A percentile compares a stretch with the other conserved stretches of the same genome.
These are phyloP conservation scores for Pleurostoma richardsiae DNA, from an alignment of 2,329 filamentous ascomycete species.

Conservation along the genomic window DNA sequence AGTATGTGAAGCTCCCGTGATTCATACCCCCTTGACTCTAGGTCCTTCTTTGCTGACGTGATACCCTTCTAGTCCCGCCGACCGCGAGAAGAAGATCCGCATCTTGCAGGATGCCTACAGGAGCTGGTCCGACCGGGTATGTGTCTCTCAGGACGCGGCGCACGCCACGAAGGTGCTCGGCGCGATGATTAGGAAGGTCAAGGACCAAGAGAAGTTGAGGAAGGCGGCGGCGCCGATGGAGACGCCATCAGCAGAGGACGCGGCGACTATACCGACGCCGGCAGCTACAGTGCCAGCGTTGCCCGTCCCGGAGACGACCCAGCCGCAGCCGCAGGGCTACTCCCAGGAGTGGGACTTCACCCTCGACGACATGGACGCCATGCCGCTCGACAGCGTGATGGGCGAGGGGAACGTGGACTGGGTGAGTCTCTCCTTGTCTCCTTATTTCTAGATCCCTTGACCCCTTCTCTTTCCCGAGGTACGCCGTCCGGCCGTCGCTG, in stretches of 20 bases:
- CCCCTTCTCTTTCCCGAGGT: too few relatives aligned
- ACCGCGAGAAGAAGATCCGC: conserved; percentile 17
- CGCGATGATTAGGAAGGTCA: conserved; percentile 32
- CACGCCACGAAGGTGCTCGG: conserved; percentile 36
- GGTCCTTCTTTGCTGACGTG: conserved; percentile 1
- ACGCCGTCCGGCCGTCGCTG: too few relatives aligned
- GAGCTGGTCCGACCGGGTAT: conserved; percentile 34
- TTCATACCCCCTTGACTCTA: too few relatives aligned
- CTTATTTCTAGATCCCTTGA: not conserved
- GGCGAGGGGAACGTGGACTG: conserved; percentile 5
- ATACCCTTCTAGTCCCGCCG: too few relatives aligned
- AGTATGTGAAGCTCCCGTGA: conserved; percentile 17
- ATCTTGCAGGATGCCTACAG: conserved; percentile 32
- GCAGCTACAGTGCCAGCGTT: too few relatives aligned
- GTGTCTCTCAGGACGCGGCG: conserved; percentile 32
- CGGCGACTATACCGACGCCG: too few relatives aligned
- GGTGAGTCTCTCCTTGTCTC: conserved; percentile 1
- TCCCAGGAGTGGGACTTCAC: conserved; percentile 10
- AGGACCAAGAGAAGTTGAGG: too few relatives aligned
- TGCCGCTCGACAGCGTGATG: not conserved
- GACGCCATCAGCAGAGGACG: too few relatives aligned
- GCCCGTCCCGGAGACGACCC: too few relatives aligned
- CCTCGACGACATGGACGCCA: conserved; percentile 4
- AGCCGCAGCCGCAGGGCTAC: conserved; percentile 11
- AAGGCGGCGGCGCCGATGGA: too few relatives aligned